A percentile compares a stretch with the other conserved stretches of the same genome.
These are phyloP conservation scores for Phytophthora kernoviae DNA, from an alignment of 352 stramenopile species.

Conservation along the genomic window DNA sequence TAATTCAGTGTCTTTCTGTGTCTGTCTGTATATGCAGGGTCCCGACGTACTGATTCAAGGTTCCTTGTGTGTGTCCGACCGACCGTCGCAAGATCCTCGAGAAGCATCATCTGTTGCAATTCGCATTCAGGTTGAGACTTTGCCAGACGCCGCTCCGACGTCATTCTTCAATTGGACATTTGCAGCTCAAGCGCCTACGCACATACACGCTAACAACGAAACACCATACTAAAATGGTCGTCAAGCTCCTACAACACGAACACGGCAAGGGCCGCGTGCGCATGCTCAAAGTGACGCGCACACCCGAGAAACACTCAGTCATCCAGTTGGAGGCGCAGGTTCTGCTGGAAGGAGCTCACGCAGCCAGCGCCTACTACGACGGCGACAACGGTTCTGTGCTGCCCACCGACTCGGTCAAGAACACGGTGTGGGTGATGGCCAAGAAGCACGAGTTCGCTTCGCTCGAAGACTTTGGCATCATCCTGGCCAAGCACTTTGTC, in stretches of 20 bases:
- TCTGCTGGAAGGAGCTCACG: conserved; percentile 78
- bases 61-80: no score
- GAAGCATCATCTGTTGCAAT: not conserved
- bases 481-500: conserved; percentile 90
- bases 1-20: no score
- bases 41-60: no score
- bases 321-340: conserved; percentile 86
- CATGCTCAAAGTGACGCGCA: conserved; percentile 85
- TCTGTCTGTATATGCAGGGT: no score
- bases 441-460: conserved; percentile 89
- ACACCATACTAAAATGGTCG: no score
- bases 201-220: no score
- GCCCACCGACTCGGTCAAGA: conserved; percentile 91
- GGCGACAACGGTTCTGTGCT: conserved; percentile 87
- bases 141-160: no score
- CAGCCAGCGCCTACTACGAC: conserved; percentile 78
- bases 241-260: conserved; percentile 72
- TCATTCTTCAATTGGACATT: conserved; percentile 53
- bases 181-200: conserved; percentile 24
- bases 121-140: conserved; percentile 3
- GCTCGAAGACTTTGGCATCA: conserved; percentile 88
- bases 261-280: conserved; percentile 90
- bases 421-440: conserved; percentile 88
- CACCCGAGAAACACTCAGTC: conserved; percentile 74
- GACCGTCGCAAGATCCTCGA: conserved; percentile 1